phyloP scores from a whole-genome alignment of 169 alveolate genomes.

The Eimeria necatrix region DNA sequence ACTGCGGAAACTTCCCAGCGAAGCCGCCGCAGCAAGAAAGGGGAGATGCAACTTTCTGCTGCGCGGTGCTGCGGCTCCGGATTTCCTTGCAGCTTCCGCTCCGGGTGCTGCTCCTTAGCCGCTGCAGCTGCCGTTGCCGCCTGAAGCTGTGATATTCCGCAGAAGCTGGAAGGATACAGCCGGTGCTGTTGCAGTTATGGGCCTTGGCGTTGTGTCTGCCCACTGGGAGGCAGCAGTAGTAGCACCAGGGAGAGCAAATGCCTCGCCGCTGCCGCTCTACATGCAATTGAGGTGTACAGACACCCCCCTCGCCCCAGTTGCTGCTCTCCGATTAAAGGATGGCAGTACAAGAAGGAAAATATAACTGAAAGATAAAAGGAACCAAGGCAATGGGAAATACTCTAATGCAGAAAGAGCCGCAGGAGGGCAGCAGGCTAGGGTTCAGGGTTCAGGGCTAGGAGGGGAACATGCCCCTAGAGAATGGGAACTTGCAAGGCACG shows the following conservation, averaged over 20 bases:
- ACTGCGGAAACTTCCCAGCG: too few species aligned
- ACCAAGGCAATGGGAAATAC: slow-evolving; percentile 42
- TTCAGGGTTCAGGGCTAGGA: slow-evolving; percentile 32
- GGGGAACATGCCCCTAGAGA: slow-evolving; percentile 40
- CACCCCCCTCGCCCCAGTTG: slow-evolving; percentile 33
- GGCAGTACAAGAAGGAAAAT: slow-evolving; percentile 17
- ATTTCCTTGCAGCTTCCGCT: background rate
- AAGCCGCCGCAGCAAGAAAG: too few species aligned
- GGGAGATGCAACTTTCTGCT: too few species aligned
- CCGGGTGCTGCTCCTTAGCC: slow-evolving; percentile 1
- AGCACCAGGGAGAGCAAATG: slow-evolving; percentile 27
- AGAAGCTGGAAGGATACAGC: background rate
- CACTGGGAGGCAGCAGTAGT: slow-evolving; percentile 42
- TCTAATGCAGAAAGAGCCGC: slow-evolving; percentile 57
- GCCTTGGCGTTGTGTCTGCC: background rate
- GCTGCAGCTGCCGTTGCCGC: slow-evolving; percentile 3
- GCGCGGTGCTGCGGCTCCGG: background rate
- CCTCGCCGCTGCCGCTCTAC: slow-evolving; percentile 37
- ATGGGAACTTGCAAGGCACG: slow-evolving; percentile 49
- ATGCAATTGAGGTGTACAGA: slow-evolving; percentile 50
- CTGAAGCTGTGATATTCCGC: background rate
- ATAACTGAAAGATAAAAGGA: slow-evolving; percentile 17
- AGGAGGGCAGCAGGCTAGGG: slow-evolving; percentile 58
- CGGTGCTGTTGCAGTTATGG: slow-evolving; percentile 1
- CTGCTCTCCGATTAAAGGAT: slow-evolving; percentile 52